Conservation (phyloP, 2,329 filamentous ascomycete species). For the Colletotrichum eleusines region DNA sequence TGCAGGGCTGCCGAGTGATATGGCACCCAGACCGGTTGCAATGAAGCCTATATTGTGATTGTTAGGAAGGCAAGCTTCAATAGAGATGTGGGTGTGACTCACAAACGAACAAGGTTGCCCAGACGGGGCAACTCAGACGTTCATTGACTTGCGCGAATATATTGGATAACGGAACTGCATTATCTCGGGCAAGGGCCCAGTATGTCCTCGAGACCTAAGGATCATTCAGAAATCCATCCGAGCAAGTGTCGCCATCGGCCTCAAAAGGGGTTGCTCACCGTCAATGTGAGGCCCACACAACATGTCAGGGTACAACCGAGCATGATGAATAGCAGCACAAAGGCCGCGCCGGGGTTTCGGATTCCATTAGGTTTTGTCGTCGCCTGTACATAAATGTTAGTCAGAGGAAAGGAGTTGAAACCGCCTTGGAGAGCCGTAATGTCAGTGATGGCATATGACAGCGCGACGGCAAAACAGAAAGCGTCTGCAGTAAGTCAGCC, state of each 20-base stretch:
- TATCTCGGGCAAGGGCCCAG: slow-evolving; percentile 70
- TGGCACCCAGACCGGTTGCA: slow-evolving; percentile 66
- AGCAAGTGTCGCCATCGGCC: neutral
- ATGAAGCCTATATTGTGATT: slow-evolving; percentile 51
- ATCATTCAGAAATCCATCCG: neutral
- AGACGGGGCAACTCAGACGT: slow-evolving; percentile 68
- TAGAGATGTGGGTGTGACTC: slow-evolving; percentile 15
- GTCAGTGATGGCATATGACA: slow-evolving; percentile 68
- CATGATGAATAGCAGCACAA: slow-evolving; percentile 69
- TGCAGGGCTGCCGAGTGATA: slow-evolving; percentile 65
- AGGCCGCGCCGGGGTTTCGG: slow-evolving; percentile 63
- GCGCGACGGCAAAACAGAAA: slow-evolving; percentile 62
- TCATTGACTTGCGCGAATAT: slow-evolving; percentile 57
- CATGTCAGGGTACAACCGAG: slow-evolving; percentile 64
- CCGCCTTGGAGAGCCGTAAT: slow-evolving; percentile 63
- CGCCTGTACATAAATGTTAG: slow-evolving; percentile 71
- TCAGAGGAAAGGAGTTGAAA: slow-evolving; percentile 69
- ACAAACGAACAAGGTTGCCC: slow-evolving; percentile 66
- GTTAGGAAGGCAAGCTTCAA: neutral
- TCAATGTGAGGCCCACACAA: slow-evolving; percentile 64
- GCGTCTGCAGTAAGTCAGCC: slow-evolving; percentile 63
- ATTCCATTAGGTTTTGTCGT: slow-evolving; percentile 58
- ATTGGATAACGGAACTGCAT: slow-evolving; percentile 66
- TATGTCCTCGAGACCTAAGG: slow-evolving; percentile 51
- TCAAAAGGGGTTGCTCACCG: slow-evolving; percentile 44